Evolutionary conservation across 192 early-diverging fungal species (phyloP).

Genomic region (Coemansia sp.): DNA sequence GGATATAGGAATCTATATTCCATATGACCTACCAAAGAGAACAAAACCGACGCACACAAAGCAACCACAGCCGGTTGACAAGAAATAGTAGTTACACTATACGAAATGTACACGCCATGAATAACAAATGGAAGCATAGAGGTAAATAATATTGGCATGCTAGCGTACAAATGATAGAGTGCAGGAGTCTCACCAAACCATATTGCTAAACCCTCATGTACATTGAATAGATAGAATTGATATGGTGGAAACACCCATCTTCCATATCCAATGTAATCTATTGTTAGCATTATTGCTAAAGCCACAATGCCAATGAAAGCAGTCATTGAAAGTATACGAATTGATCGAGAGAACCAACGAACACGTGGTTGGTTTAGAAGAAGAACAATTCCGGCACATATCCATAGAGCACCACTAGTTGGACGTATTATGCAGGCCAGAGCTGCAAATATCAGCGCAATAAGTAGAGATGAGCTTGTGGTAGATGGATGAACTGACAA

Average conservation of each 20-base stretch:
- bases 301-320: slow-evolving; percentile 38
- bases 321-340: slow-evolving; percentile 12
- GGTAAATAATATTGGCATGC: slow-evolving; percentile 73
- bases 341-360: slow-evolving; percentile 2
- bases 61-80: slow-evolving; percentile 46
- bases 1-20: slow-evolving; percentile 95
- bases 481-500: not conserved
- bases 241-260: slow-evolving; percentile 70
- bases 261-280: slow-evolving; percentile 75
- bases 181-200: slow-evolving; percentile 93
- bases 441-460: slow-evolving; percentile 70
- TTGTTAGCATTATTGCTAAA: slow-evolving; percentile 46
- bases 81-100: slow-evolving; percentile 1
- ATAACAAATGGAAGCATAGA: slow-evolving; percentile 70
- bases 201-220: slow-evolving; percentile 71
- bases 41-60: slow-evolving; percentile 58
- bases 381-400: slow-evolving; percentile 67
- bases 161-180: slow-evolving; percentile 89
- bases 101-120: slow-evolving; percentile 53
- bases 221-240: slow-evolving; percentile 82
- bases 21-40: slow-evolving; percentile 83
- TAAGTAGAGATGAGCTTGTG: slow-evolving; percentile 2
- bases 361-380: slow-evolving; percentile 37
- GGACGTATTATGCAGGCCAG: slow-evolving; percentile 83
- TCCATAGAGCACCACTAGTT: slow-evolving; percentile 86